A percentile compares a stretch with the other conserved stretches of the same genome.
phyloP scores from a whole-genome alignment of 2,329 filamentous ascomycete species.

The Alternaria sp. region DNA sequence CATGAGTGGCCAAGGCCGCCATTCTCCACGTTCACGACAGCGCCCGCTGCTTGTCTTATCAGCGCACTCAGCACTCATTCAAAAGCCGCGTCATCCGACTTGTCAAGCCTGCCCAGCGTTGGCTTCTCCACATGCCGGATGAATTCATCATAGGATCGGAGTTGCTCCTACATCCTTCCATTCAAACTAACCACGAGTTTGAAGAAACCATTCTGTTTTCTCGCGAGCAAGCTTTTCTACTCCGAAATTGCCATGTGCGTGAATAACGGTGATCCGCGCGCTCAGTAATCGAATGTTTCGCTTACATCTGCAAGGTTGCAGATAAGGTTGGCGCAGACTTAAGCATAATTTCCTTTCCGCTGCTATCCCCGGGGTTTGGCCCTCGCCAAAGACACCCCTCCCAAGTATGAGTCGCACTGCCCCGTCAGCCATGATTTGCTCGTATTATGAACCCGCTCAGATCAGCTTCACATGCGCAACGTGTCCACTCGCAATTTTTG shows the following conservation, averaged over 20 bases:
- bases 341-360: constrained; percentile 49
- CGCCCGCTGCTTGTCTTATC: constrained; percentile 29
- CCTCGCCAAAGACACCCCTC: constrained; percentile 24
- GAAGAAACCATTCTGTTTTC: not conserved
- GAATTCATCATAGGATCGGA: constrained; percentile 5
- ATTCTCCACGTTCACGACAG: constrained; percentile 27
- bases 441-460: constrained; percentile 3
- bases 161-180: not conserved
- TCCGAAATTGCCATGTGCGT: not conserved
- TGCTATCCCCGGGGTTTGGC: constrained; percentile 29
- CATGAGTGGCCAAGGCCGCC: constrained; percentile 37
- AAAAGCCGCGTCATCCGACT: constrained; percentile 45
- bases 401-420: constrained; percentile 3
- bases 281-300: constrained; percentile 34
- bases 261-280: constrained; percentile 5
- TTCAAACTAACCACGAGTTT: not conserved
- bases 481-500: constrained; percentile 7
- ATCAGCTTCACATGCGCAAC: not conserved
- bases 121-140: constrained; percentile 19
- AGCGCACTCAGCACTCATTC: constrained; percentile 30
- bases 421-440: constrained; percentile 11
- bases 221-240: not conserved
- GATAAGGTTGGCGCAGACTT: constrained; percentile 50
- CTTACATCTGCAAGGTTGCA: constrained; percentile 39
- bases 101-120: constrained; percentile 22